A percentile compares a stretch with the other conserved stretches of the same genome.
Evolutionary conservation across 2,329 filamentous ascomycete species (phyloP).

Genomic region (Phialocephala sp.): DNA sequence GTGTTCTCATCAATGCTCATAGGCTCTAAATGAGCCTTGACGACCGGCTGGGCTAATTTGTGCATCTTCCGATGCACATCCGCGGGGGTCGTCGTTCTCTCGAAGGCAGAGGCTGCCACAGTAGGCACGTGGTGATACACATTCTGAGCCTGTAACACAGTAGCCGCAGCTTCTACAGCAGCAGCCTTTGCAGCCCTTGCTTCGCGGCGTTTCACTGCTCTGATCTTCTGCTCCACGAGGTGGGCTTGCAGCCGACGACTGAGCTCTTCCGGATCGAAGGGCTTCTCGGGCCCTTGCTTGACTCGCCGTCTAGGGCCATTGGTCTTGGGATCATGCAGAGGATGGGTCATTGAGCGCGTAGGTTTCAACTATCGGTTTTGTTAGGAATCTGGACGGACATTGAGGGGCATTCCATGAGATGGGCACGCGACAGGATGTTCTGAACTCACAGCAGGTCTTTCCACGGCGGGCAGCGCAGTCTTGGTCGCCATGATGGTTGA

Average conservation of each 20-base stretch:
- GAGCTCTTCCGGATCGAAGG: constrained; percentile 62
- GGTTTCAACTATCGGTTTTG: constrained; percentile 29
- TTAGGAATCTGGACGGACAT: constrained; percentile 23
- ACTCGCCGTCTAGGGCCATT: constrained; percentile 33
- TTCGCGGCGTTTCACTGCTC: constrained; percentile 38
- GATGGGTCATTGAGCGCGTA: constrained; percentile 38
- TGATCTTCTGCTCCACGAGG: constrained; percentile 55
- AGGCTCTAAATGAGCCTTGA: constrained; percentile 49
- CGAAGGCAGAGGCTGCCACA: constrained; percentile 60
- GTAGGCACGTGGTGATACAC: constrained; percentile 58
- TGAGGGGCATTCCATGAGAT: neutral
- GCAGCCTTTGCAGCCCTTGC: constrained; percentile 30
- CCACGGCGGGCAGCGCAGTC: constrained; percentile 15
- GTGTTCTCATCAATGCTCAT: constrained; percentile 36
- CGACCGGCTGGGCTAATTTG: constrained; percentile 50
- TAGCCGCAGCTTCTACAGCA: constrained; percentile 19
- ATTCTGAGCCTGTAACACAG: constrained; percentile 23
- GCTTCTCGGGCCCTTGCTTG: constrained; percentile 38
- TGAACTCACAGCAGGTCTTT: constrained; percentile 26
- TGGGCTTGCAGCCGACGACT: constrained; percentile 57
- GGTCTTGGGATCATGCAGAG: constrained; percentile 29
- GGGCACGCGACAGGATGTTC: neutral
- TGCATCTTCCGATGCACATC: constrained; percentile 46
- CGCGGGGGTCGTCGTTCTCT: constrained; percentile 56
- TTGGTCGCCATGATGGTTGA: constrained; percentile 19